Base-by-base conservation (phyloP, 495 filamentous ascomycete genomes). In the Aspergillus baeticus region DNA sequence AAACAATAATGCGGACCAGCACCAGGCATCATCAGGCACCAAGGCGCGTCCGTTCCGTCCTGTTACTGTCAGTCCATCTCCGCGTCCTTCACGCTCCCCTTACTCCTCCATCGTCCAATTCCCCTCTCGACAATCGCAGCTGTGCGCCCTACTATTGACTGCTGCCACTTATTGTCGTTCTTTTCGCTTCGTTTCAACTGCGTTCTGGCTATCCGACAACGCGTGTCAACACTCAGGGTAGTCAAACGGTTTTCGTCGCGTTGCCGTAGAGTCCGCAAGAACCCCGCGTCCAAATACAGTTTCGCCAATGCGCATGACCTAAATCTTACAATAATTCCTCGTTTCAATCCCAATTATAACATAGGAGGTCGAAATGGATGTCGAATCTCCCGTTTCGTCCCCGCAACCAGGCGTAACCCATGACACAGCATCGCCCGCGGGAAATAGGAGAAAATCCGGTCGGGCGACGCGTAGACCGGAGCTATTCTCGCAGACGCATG, bases 391-490 rank as follows among this genome's bases (percentile, higher is more conserved):
- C 18, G 57, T 60, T 26, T 65, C 67, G 2, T 66, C 65, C 26
- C 68, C 66, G 22, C 60, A 60, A 29, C 63, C 57, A 8, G 66
- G 49, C 15, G 26, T 33, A 10, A 55, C 55, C 46, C 63, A 63
- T 47, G 63, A 58, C 23, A 54, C 66, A 20, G 64, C 71, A 33
- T 66, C 65, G 62, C 77, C 82, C 60, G 78, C 83, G 15, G 37
- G 45, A 69, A 78, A 79, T 73, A 65, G 87, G 67, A 84, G 92
- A 68, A 89, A 89, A 64, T 96, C 91, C 44, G 88, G 88, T 75
- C 89, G 92, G 73, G 84, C 86, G 72, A 82, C 85, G 58, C 89
- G 86, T 60, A 85, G 82, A 57, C 90, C 90, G 47, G 80, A 84
- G 62, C 80, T 85, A 38, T 90, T 85, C 72, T 79, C 77, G 5